Conservation (phyloP, 495 filamentous ascomycete genomes). For the Patellaria atrata region DNA sequence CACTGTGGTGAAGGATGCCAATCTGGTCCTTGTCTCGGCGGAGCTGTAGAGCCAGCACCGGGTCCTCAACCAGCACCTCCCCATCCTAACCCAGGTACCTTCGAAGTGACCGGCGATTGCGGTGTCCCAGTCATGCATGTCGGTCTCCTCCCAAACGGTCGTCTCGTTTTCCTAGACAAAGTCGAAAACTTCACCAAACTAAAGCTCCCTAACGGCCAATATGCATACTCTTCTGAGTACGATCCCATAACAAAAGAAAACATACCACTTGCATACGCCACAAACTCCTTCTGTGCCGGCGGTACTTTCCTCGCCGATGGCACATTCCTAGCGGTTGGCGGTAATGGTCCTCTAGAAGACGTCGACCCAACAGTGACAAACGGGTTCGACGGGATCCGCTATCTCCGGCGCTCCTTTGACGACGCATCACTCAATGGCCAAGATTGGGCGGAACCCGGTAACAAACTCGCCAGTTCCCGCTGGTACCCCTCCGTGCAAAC, state of each 20-base stretch:
- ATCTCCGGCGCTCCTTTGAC: slow-evolving; percentile 35
- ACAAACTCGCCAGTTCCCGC: slow-evolving; percentile 37
- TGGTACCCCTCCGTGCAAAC: slow-evolving; percentile 50
- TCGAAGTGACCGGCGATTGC: slow-evolving; percentile 36
- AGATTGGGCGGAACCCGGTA: slow-evolving; percentile 41
- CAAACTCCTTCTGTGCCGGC: slow-evolving; percentile 50
- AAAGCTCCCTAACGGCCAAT: slow-evolving; percentile 37
- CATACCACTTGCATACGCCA: slow-evolving; percentile 37
- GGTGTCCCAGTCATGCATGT: slow-evolving; percentile 54
- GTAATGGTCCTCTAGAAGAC: slow-evolving; percentile 40
- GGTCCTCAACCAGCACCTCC: slow-evolving; percentile 22
- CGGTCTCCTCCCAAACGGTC: slow-evolving; percentile 44
- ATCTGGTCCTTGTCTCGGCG: slow-evolving; percentile 27
- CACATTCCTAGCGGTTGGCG: slow-evolving; percentile 38
- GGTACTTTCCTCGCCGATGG: slow-evolving; percentile 47
- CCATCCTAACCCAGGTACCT: slow-evolving; percentile 30
- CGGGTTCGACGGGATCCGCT: slow-evolving; percentile 44
- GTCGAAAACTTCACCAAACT: slow-evolving; percentile 47
- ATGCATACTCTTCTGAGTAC: slow-evolving; percentile 46
- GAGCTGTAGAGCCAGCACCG: slow-evolving; percentile 19
- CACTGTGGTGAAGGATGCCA: slow-evolving; percentile 36
- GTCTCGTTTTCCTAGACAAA: slow-evolving; percentile 48
- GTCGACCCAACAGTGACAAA: slow-evolving; percentile 44
- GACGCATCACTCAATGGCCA: slow-evolving; percentile 36
- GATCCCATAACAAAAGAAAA: slow-evolving; percentile 36